Evolutionary conservation across 345 rosid species (phyloP), one percentile per base, ranked within the genome.

Genomic region (Bruguiera gymnorhiza): DNA sequence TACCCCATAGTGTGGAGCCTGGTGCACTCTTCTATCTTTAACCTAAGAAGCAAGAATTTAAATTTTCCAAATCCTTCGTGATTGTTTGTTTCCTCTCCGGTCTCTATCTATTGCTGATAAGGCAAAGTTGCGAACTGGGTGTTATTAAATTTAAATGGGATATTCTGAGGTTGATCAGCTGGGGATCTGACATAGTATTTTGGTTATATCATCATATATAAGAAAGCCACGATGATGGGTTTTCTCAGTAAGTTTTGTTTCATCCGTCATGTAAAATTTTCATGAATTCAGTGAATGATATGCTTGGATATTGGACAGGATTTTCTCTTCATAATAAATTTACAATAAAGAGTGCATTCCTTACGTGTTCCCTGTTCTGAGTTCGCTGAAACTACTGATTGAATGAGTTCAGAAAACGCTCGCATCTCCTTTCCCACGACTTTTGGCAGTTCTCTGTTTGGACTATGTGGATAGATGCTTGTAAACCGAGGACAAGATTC

Each of bases 381-480:
- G 16, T 37, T 18, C 26, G 4, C 71, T 65, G 79, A 23, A 24
- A 76, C 81, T 77, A 75, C 78, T 80, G 74, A 75, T 75, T 73
- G 73, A 62, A 75, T 75, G 73, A 66, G 64, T 29, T 24, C 53
- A 72, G 79, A 69, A 65, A 43, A 66, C 58, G 63, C 8, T 58
- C 65, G 53, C 66, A 20, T 18, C 36, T 66, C 72, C 65, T 67
- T 60, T 60, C 67, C 55, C 65, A 65, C 1, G 60, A 34, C 69
- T 72, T 67, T 73, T 75, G 29, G 60, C 32, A 55, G 77, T 73
- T 73, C 4, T 83, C 62, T 71, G 34, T 62, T 81, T 85, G 89
- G 85, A 85, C 76, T 81, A 75, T 75, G 9, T 65, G 80, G 65
- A 70, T 76, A 74, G 1, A 26, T 78, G 71, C 62, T 64, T 70